Conservation (phyloP, 371 early-diverging fungal genomes). For the Vittaforma corneae region DNA sequence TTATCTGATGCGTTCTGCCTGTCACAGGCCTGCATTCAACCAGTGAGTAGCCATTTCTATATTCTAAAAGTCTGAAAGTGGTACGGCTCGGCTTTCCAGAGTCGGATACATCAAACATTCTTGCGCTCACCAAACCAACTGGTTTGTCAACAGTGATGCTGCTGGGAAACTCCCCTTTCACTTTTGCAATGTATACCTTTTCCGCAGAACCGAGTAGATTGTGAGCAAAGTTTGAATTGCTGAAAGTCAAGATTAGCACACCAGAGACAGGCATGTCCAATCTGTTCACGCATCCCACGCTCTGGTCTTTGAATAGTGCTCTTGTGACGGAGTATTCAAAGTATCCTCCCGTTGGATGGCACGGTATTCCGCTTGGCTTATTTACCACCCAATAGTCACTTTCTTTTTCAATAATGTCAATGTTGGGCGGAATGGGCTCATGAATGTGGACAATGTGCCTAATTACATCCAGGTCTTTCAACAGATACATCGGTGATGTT, state of each 20-base stretch:
- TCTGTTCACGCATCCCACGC: conserved; percentile 55
- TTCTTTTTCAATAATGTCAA: conserved; percentile 47
- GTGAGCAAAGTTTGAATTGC: conserved; percentile 39
- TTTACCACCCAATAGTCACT: conserved; percentile 54
- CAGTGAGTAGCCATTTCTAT: conserved; percentile 50
- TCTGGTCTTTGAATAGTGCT: conserved; percentile 25
- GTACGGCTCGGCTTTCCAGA: conserved; percentile 52
- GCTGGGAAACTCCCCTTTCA: conserved; percentile 54
- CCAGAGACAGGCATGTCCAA: conserved; percentile 60
- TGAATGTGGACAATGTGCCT: conserved; percentile 56
- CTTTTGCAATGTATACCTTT: conserved; percentile 58
- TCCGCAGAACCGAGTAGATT: conserved; percentile 38
- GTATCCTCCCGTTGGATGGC: conserved; percentile 59
- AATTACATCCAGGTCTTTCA: conserved; percentile 55
- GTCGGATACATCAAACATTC: conserved; percentile 32
- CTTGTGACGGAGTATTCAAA: conserved; percentile 53
- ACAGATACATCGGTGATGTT: conserved; percentile 25
- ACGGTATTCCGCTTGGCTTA: conserved; percentile 60
- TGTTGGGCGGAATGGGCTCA: conserved; percentile 52
- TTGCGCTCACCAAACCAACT: conserved; percentile 35
- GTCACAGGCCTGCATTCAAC: conserved; percentile 69
- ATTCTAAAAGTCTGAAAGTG: conserved; percentile 42
- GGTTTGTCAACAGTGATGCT: conserved; percentile 31
- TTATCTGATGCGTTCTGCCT: conserved; percentile 95
- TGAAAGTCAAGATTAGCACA: conserved; percentile 54